Base-by-base conservation (phyloP, 306 rosid genomes). In the Datisca glomerata region DNA sequence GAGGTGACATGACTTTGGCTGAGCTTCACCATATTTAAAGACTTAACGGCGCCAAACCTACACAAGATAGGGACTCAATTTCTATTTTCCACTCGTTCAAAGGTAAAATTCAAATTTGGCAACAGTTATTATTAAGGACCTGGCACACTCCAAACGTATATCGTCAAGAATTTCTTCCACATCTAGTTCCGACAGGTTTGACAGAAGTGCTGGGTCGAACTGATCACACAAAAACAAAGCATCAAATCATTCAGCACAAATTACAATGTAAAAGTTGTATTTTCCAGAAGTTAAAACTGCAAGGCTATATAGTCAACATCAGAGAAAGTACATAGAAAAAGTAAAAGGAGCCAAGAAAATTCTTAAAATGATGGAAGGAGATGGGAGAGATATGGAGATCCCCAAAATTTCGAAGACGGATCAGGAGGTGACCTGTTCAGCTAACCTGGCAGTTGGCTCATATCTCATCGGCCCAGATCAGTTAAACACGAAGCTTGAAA, bases 61-160 rank as follows among this genome's bases (percentile, higher is more conserved):
- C 71, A 72, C 15, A 43, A 74, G 18, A 10, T 41, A 24, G 41
- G 11, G 13, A 6, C 57, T 23, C 44, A 24, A 63, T 19, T 50
- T 51, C 32, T 37, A 12, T 38, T 21, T 10, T 53, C 18, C 4
- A 21, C 21, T 22, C 15, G 25, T 35, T 19, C 21, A 46, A 24
- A 15, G 2, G 47, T 51, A 46, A 10, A 43, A 18, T 49, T 15
- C 0, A 37, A 65, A 57, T 56, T 43, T 19, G 21, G n/a, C 18
- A 60, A 23, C 33, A 18, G 13, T 10, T 57, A 40, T 25, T 61
- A 39, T 68, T 54, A 8, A 21, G 71, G 49, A 89, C 96, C 98
- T 84, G 61, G 91, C 73, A 72, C 98, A 89, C 65, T 89, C 98
- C 69, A 73, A 56, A 21, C 98, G 91, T 49, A 89, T 60, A 54